Evolutionary conservation across 805 yeast species (phyloP).

Genomic region (Kodamaea kaohsiungensis): DNA sequence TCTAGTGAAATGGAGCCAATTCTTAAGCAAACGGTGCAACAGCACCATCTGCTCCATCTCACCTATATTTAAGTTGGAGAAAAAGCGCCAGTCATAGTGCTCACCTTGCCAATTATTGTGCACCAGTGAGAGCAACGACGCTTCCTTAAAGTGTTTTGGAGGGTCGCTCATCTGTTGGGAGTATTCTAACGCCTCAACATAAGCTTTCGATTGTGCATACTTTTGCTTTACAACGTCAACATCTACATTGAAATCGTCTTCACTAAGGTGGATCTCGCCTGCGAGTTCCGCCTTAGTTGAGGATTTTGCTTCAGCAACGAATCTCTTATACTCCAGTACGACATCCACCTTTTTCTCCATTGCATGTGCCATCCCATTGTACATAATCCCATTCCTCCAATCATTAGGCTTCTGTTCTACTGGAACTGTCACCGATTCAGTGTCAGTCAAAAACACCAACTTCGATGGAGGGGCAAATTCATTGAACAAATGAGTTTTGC

Average conservation of each 20-base stretch:
- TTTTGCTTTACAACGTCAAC: slow-evolving; percentile 15
- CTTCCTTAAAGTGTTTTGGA: slow-evolving; percentile 25
- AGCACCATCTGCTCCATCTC: slow-evolving; percentile 15
- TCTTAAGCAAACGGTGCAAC: slow-evolving; percentile 19
- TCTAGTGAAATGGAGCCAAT: slow-evolving; percentile 20
- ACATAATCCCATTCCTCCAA: slow-evolving; percentile 20
- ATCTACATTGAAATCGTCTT: slow-evolving; percentile 26
- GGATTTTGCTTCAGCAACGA: slow-evolving; percentile 8
- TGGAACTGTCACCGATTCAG: slow-evolving; percentile 23
- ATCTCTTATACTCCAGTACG: slow-evolving; percentile 15
- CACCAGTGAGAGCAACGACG: slow-evolving; percentile 15
- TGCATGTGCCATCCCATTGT: slow-evolving; percentile 22
- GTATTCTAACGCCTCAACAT: slow-evolving; percentile 18
- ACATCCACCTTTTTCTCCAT: slow-evolving; percentile 10
- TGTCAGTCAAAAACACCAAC: slow-evolving; percentile 29
- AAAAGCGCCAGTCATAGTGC: slow-evolving; percentile 31
- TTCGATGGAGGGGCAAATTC: slow-evolving; percentile 29
- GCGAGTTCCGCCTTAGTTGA: neutral
- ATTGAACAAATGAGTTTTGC: slow-evolving; percentile 24
- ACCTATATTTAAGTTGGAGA: slow-evolving; percentile 21
- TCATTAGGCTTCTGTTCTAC: slow-evolving; percentile 18
- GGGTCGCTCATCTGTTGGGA: slow-evolving; percentile 18
- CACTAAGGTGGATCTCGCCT: slow-evolving; percentile 17
- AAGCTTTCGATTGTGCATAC: slow-evolving; percentile 14
- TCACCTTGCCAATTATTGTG: slow-evolving; percentile 18